Evolutionary conservation across 1,139 yeast genomes (phyloP), one percentile per base, ranked within the genome.

Genomic region (Candida labiduridarum): DNA sequence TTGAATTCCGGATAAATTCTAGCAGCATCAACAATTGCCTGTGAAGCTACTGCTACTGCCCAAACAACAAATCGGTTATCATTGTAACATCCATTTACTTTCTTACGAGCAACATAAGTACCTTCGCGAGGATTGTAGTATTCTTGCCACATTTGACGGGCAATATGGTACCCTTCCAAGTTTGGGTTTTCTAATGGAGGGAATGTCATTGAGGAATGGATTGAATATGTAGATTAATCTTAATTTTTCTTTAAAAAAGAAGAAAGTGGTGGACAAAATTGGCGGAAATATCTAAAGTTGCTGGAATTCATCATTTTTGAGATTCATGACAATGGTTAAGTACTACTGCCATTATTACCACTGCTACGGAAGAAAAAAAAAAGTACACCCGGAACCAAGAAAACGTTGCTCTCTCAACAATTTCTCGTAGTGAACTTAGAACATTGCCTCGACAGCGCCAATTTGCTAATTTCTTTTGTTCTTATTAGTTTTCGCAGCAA

Each of bases 41-140:
- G 88, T 0, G 79, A 79, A 5, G 83, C 85, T 14, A 85, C 86
- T 0, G 88, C 76, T 16, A 84, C 83, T 0, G 88, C 85, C 89
- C 90, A 85, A 25, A 85, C 77, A 29, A 82, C 83, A 63, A 83
- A 84, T 49, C 74, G 72, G 38, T 80, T 78, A 39, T 82, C 80
- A 48, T 80, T 77, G 63, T 79, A 82, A 46, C 83, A 75, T 1
- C 87, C 86, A 43, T 66, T 61, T 52, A 77, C 71, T 56, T 66
- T 71, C 51, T 67, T 59, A 30, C 74, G 76, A 30, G 77, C 80
- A 53, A 65, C 67, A 56, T 77, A 81, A 1, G 80, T 78, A 22
- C 69, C 65, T 54, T 75, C 63, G 14, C 59, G 53, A 2, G 74
- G 67, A 57, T 78, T 78, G 72, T 79, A 80, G 64, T 72, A 81